Conservation (phyloP, 2,329 filamentous ascomycete genomes). For the Colletotrichum tabaci region DNA sequence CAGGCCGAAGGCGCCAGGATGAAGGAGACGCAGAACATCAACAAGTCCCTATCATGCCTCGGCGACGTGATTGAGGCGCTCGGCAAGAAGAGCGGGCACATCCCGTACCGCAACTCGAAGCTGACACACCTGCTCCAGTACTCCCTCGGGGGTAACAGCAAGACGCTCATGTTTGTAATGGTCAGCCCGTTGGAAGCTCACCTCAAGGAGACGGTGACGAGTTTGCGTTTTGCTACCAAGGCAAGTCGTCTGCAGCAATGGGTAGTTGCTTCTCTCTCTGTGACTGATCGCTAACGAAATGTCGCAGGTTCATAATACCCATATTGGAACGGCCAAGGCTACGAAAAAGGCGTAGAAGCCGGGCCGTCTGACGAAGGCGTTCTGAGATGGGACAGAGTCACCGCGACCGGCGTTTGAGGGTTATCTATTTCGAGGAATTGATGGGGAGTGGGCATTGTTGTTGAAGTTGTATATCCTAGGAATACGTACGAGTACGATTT, state of each 20-base stretch:
- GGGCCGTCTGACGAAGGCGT: constrained; percentile 32
- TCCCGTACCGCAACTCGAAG: constrained; percentile 97
- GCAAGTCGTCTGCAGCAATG: constrained; percentile 63
- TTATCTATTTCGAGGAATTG: constrained; percentile 31
- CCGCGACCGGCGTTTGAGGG: constrained; percentile 29
- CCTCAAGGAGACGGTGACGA: constrained; percentile 92
- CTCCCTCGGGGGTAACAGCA: constrained; percentile 93
- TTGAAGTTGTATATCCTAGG: constrained; percentile 43
- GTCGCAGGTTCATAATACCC: constrained; percentile 83
- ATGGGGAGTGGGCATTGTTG: constrained; percentile 24
- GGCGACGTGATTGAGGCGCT: constrained; percentile 95
- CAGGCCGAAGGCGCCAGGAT: constrained; percentile 88
- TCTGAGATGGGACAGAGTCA: constrained; percentile 28
- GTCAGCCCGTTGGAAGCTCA: constrained; percentile 92
- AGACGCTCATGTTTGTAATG: constrained; percentile 99
- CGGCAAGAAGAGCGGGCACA: constrained; percentile 85
- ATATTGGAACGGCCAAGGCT: constrained; percentile 90
- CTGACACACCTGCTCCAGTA: constrained; percentile 96
- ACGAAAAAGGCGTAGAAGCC: constrained; percentile 67
- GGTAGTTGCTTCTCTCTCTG: too few species aligned
- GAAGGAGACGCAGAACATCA: constrained; percentile 97
- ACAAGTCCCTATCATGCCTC: constrained; percentile 91
- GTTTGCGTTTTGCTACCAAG: constrained; percentile 96
- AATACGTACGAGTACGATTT: constrained; percentile 44
- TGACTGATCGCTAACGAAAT: constrained; percentile 10